These are phyloP conservation scores for Colletotrichum tanaceti DNA, from an alignment of 2,329 filamentous ascomycete species.

Conservation along the genomic window DNA sequence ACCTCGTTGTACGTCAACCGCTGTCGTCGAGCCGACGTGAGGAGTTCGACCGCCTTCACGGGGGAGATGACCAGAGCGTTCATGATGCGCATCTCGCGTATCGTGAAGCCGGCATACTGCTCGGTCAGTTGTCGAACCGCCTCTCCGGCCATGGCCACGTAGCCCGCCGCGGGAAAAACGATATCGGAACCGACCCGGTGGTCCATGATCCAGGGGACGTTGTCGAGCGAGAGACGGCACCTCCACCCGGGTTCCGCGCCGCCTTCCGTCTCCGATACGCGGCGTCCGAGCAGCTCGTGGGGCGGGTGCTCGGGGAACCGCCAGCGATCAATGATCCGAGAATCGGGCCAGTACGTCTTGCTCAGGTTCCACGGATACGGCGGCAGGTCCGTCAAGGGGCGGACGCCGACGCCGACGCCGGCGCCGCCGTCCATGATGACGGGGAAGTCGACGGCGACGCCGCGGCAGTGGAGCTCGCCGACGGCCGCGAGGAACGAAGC, in stretches of 20 bases:
- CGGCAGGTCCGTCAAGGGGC: conserved; percentile 41
- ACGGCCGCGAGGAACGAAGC: conserved; percentile 57
- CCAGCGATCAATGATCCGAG: conserved; percentile 44
- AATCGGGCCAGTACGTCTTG: conserved; percentile 43
- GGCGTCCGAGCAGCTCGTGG: conserved; percentile 48
- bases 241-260: conserved; percentile 53
- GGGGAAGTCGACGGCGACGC: conserved; percentile 42
- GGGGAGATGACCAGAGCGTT: conserved; percentile 10
- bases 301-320: conserved; percentile 41
- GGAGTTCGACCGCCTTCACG: background rate
- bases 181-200: conserved; percentile 60
- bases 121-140: background rate
- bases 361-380: conserved; percentile 46
- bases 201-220: conserved; percentile 60
- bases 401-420: conserved; percentile 1
- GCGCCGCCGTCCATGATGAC: no score
- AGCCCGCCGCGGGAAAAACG: conserved; percentile 59
- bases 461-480: conserved; percentile 49
- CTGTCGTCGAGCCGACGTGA: background rate
- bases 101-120: background rate
- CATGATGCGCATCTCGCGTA: conserved; percentile 12
- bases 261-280: conserved; percentile 47
- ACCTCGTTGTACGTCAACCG: background rate
- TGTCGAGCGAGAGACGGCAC: conserved; percentile 52
- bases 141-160: conserved; percentile 53